Evolutionary conservation across 371 early-diverging fungal genomes (phyloP).

Genomic region (Mortierella sp.): DNA sequence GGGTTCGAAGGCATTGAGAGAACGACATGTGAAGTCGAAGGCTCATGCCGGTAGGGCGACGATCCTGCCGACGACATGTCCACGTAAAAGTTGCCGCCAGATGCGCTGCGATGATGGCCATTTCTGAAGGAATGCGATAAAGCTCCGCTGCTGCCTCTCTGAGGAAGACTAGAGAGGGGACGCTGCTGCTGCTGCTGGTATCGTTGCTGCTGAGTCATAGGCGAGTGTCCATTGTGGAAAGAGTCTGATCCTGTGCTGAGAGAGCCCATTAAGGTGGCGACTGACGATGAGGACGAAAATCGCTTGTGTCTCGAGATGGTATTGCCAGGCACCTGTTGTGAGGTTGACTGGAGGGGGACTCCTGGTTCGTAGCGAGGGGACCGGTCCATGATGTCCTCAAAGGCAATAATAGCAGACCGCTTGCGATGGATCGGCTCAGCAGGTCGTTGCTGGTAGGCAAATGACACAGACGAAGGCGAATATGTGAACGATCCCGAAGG

Average conservation of each 20-base stretch:
- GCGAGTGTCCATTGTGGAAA: conserved; percentile 27
- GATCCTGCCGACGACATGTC: conserved; percentile 28
- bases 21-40: conserved; percentile 1
- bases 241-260: conserved; percentile 14
- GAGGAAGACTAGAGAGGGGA: conserved; percentile 6
- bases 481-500: neutral
- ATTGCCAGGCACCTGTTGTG: neutral
- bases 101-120: conserved; percentile 45
- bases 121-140: conserved; percentile 8
- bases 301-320: conserved; percentile 39
- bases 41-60: conserved; percentile 20
- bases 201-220: conserved; percentile 15
- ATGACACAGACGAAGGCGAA: neutral
- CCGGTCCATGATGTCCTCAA: conserved; percentile 39
- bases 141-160: conserved; percentile 37
- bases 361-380: conserved; percentile 21
- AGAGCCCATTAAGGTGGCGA: conserved; percentile 21
- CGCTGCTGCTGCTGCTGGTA: neutral
- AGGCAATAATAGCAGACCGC: conserved; percentile 43
- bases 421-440: conserved; percentile 30
- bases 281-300: conserved; percentile 40
- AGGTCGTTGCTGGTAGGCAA: conserved; percentile 8
- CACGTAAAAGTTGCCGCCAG: conserved; percentile 29
- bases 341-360: neutral
- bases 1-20: conserved; percentile 6